These are phyloP conservation scores for Hypomyces rosellus DNA, from an alignment of 2,329 filamentous ascomycete species.

Conservation along the genomic window DNA sequence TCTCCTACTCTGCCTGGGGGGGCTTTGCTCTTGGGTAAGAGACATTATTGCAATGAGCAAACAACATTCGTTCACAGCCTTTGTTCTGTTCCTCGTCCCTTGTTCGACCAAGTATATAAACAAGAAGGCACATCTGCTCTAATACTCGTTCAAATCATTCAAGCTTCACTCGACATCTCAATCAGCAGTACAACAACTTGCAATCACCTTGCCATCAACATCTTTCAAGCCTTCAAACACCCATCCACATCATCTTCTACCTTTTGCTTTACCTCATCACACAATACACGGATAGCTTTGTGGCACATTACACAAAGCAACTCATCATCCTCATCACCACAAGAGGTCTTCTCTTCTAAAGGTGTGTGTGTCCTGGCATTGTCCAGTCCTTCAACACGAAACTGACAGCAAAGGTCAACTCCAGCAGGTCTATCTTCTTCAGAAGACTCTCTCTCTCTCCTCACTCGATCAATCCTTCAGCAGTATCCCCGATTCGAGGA, in stretches of 20 bases:
- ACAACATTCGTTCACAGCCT: conserved; percentile 11
- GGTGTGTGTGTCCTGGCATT: not conserved
- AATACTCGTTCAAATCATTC: conserved; percentile 2
- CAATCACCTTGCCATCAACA: not conserved
- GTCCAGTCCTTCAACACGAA: not conserved
- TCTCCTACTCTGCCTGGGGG: conserved; percentile 9
- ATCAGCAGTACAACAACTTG: not conserved
- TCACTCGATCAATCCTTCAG: not conserved
- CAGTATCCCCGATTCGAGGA: not conserved
- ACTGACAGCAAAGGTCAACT: not conserved
- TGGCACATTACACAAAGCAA: not conserved
- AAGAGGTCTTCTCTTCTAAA: not conserved
- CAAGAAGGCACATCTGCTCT: conserved; percentile 7
- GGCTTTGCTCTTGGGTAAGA: conserved; percentile 10
- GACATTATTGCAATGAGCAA: conserved; percentile 10
- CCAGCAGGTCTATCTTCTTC: not conserved
- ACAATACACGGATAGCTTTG: not conserved
- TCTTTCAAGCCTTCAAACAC: not conserved
- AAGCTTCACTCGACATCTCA: conserved; percentile 7
- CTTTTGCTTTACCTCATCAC: not conserved
- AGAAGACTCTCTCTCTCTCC: not conserved
- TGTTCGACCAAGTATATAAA: conserved; percentile 12
- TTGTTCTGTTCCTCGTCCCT: conserved; percentile 7
- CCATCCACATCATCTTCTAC: not conserved
- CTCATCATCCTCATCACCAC: not conserved